Conservation (phyloP, 306 rosid genomes). For the Casuarina equisetifolia region DNA sequence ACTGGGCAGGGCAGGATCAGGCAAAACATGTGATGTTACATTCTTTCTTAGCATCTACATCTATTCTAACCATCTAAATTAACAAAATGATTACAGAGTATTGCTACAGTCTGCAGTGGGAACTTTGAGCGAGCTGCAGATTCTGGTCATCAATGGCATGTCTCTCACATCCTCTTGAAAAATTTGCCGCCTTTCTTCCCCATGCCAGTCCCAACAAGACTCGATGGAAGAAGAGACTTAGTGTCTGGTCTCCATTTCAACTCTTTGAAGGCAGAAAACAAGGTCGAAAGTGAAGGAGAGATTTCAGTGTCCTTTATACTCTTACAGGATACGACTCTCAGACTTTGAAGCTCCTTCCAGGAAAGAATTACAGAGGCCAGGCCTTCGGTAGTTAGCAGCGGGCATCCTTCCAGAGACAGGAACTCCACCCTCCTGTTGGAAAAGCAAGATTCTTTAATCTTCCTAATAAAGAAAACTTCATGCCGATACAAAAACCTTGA, state of each 20-base stretch:
- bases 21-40: constrained; percentile 7
- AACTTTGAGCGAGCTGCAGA: constrained; percentile 29
- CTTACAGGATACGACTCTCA: constrained; percentile 75
- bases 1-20: neutral
- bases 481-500: constrained; percentile 4
- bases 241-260: constrained; percentile 84
- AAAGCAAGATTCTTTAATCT: constrained; percentile 5
- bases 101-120: constrained; percentile 33
- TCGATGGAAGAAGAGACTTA: constrained; percentile 56
- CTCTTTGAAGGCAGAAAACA: constrained; percentile 66
- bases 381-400: constrained; percentile 72
- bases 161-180: constrained; percentile 57
- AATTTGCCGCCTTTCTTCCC: constrained; percentile 83
- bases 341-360: constrained; percentile 74
- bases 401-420: constrained; percentile 75
- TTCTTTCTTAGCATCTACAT: constrained; percentile 36
- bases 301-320: constrained; percentile 66
- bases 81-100: constrained; percentile 26
- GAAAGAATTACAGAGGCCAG: constrained; percentile 63
- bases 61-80: constrained; percentile 33
- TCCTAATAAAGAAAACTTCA: constrained; percentile 5
- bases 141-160: constrained; percentile 35
- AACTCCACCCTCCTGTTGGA: constrained; percentile 68
- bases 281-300: constrained; percentile 59
- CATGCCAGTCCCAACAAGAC: constrained; percentile 49